Evolutionary conservation across 441 rosid species (phyloP), one percentile per base, ranked within the genome.

Genomic region (Arabidopsis lyrata): DNA sequence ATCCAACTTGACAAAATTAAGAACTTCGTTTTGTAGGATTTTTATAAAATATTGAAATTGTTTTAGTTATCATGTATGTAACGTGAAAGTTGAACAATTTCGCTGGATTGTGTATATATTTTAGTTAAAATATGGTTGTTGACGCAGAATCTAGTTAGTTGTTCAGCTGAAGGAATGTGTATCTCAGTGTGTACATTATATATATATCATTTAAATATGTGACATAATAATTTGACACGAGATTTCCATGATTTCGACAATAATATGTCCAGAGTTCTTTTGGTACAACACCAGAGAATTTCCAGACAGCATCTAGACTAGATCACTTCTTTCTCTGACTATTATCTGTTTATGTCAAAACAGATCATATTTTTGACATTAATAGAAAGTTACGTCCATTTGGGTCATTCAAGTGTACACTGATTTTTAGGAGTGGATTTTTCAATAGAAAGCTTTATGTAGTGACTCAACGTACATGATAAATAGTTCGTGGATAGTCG

Each of bases 71-170:
- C 20, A 66, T 38, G 55, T 49, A 66, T 38, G 55, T 48, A 45
- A 66, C 78, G 73, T 67, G 73, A 52, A 56, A 67, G 60, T 15
- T 74, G 55, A 48, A 74, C 56, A 41, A 59, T 18, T 59, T 74
- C 5, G 59, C 31, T 59, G 73, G 36, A 59, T 12, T 15, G 42
- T 38, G 12, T 29, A 64, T 50, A 58, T 18, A 18, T 12, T 39
- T 57, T 42, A 48, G 22, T 65, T 66, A 66, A 58, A 50, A 75
- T 75, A 60, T 52, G 68, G 73, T 75, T 75, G 63, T 75, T 67
- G 78, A 15, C 62, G 22, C 63, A 67, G 6, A 75, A 75, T 67
- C 56, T 67, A 75, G 68, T 67, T 67, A 75, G 68, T 67, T n/a
- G 78, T 60, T 67, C 55, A 20, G 20, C 68, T 32, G 55, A 66